A percentile compares a stretch with the other conserved stretches of the same genome.
Conservation (phyloP, 2,329 filamentous ascomycete genomes). For the Colletotrichum caudatum region DNA sequence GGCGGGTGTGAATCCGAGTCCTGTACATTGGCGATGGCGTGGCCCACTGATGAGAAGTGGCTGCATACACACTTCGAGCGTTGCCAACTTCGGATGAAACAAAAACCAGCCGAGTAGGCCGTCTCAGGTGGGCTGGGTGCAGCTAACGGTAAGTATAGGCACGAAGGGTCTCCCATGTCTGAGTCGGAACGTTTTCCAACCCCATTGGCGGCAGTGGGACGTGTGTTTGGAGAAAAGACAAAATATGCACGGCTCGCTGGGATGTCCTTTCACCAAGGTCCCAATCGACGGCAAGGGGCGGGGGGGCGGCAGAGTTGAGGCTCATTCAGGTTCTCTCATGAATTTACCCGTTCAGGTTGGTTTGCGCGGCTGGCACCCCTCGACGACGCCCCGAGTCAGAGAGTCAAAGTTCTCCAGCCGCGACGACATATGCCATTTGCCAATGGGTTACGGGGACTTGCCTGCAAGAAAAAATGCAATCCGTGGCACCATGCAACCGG, state of each 20-base stretch:
- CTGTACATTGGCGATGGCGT: slow-evolving; percentile 7
- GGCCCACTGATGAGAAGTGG: neutral
- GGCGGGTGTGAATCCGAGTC: slow-evolving; percentile 17
- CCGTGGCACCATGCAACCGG: neutral
- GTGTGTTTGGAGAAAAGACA: neutral
- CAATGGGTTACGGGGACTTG: slow-evolving; percentile 15
- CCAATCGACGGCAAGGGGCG: neutral
- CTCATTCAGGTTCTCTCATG: slow-evolving; percentile 27
- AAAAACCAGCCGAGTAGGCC: slow-evolving; percentile 27
- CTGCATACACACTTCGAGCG: slow-evolving; percentile 11
- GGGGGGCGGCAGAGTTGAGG: slow-evolving; percentile 26
- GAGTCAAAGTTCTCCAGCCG: slow-evolving; percentile 17
- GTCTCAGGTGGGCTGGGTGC: slow-evolving; percentile 25
- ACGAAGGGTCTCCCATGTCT: slow-evolving; percentile 24
- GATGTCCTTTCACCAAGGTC: neutral
- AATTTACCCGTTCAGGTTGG: slow-evolving; percentile 8
- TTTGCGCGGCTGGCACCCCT: slow-evolving; percentile 7
- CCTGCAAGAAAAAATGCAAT: slow-evolving; percentile 9
- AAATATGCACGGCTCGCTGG: neutral
- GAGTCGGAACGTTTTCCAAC: slow-evolving; percentile 10
- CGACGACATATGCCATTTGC: slow-evolving; percentile 35
- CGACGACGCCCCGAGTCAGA: slow-evolving; percentile 21
- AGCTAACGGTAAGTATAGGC: neutral
- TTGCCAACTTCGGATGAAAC: slow-evolving; percentile 35
- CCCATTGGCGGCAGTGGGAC: slow-evolving; percentile 13